A percentile compares a stretch with the other conserved stretches of the same genome.
These are phyloP conservation scores for Strobilomyces dryophilus DNA, from an alignment of 768 basidiomycete species.

Conservation along the genomic window DNA sequence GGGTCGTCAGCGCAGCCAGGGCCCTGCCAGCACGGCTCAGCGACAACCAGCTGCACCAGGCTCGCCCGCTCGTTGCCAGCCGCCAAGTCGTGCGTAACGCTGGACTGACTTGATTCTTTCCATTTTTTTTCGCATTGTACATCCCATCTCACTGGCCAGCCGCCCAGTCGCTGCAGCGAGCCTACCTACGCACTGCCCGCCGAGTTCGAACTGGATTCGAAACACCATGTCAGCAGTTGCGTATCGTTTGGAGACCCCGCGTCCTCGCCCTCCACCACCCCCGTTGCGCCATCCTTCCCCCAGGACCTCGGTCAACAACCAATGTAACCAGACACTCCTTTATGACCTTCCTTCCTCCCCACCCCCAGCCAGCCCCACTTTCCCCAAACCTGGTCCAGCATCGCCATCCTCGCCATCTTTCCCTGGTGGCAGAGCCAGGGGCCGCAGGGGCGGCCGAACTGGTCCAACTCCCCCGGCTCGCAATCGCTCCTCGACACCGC, in stretches of 20 bases:
- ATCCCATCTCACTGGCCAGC: conserved; percentile 13
- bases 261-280: conserved; percentile 53
- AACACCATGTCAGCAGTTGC: conserved; percentile 55
- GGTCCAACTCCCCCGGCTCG: conserved; percentile 48
- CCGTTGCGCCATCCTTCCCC: conserved; percentile 53
- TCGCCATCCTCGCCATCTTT: conserved; percentile 62
- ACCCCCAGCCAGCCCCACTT: conserved; percentile 52
- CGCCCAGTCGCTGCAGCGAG: conserved; percentile 3
- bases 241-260: conserved; percentile 62
- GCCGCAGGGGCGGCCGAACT: conserved; percentile 46
- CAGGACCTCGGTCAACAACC: conserved; percentile 39
- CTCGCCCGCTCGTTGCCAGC: conserved; percentile 7
- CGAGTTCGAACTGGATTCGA: conserved; percentile 33
- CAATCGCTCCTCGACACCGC: conserved; percentile 66
- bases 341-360: conserved; percentile 68
- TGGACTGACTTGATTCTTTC: conserved; percentile 4
- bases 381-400: conserved; percentile 35
- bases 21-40: conserved; percentile 22
- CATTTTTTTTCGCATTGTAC: conserved; percentile 20
- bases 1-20: conserved; percentile 31
- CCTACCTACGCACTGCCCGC: conserved; percentile 2
- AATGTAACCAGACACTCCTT: conserved; percentile 61
- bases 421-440: conserved; percentile 43
- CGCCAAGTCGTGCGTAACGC: conserved; percentile 7
- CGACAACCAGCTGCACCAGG: conserved; percentile 19